Percentiles rank a stretch among this genome's conserved stretches.
These are phyloP conservation scores for Psilocybe tampanensis DNA, from an alignment of 768 basidiomycete genomes.

Conservation along the genomic window DNA sequence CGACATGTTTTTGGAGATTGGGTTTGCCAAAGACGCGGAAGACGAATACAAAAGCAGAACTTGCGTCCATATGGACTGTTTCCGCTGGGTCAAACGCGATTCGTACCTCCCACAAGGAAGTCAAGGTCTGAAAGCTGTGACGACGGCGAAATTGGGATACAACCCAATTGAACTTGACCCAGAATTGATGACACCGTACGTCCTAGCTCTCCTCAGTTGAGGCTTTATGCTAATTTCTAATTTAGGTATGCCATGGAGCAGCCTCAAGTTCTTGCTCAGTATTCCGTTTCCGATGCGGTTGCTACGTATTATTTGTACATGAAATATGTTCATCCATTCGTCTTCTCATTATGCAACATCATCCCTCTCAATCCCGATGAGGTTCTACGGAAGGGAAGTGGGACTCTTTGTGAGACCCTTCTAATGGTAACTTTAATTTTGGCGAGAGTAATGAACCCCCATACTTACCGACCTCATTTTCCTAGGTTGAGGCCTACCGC, in stretches of 20 bases:
- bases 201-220: constrained; percentile 12
- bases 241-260: constrained; percentile 93
- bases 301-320: constrained; percentile 99
- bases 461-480: background rate
- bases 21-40: constrained; percentile 89
- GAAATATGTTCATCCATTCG: constrained; percentile 99
- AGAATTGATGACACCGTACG: constrained; percentile 98
- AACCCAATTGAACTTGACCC: constrained; percentile 97
- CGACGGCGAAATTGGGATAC: constrained; percentile 94
- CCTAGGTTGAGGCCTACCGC: constrained; percentile 92
- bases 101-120: constrained; percentile 98
- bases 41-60: constrained; percentile 93
- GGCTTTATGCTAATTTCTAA: background rate
- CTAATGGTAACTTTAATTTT: constrained; percentile 74
- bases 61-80: constrained; percentile 99
- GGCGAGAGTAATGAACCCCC: too few relatives aligned
- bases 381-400: constrained; percentile 92
- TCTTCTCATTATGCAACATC: constrained; percentile 99
- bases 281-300: constrained; percentile 99
- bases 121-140: constrained; percentile 98
- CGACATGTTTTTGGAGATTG: constrained; percentile 95
- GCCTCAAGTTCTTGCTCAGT: constrained; percentile 92
- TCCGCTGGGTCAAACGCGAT: constrained; percentile 99
- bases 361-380: constrained; percentile 97
- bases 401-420: constrained; percentile 95